These are phyloP conservation scores for Geum urbanum DNA, from an alignment of 306 rosid species.

Conservation along the genomic window DNA sequence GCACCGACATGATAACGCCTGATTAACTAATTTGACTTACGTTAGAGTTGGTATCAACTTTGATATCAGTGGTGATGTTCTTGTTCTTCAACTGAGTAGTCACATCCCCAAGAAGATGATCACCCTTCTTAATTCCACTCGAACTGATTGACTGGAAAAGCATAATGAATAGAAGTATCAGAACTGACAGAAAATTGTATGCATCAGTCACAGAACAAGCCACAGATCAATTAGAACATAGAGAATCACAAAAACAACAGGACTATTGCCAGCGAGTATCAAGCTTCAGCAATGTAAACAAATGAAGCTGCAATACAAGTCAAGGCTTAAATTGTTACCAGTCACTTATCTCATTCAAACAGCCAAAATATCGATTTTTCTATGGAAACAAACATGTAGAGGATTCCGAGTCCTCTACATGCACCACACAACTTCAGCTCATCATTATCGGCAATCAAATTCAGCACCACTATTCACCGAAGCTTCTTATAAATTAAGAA, in stretches of 20 bases:
- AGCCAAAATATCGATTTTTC: too few species aligned
- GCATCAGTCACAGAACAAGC: neutral
- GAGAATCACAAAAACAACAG: too few species aligned
- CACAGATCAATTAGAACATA: neutral
- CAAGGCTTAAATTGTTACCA: too few species aligned
- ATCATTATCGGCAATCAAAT: neutral
- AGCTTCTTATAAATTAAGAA: neutral
- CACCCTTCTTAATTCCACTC: slow-evolving; percentile 76
- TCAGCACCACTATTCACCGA: neutral
- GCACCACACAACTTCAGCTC: neutral
- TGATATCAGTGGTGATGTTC: slow-evolving; percentile 81
- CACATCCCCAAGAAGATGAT: slow-evolving; percentile 63
- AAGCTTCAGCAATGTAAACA: too few species aligned
- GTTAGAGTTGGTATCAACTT: slow-evolving; percentile 85
- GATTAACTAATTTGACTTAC: slow-evolving; percentile 39
- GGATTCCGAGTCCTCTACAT: too few species aligned
- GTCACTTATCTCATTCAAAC: too few species aligned
- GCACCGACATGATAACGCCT: neutral
- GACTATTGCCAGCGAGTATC: too few species aligned
- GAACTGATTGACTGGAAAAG: slow-evolving; percentile 66
- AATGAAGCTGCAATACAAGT: too few species aligned
- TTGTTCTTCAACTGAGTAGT: slow-evolving; percentile 84
- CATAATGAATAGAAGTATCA: slow-evolving; percentile 17
- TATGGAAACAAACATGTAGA: too few species aligned
- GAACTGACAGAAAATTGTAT: neutral